phyloP scores from a whole-genome alignment of 768 basidiomycete genomes.

The Rhizopogon rudus region DNA sequence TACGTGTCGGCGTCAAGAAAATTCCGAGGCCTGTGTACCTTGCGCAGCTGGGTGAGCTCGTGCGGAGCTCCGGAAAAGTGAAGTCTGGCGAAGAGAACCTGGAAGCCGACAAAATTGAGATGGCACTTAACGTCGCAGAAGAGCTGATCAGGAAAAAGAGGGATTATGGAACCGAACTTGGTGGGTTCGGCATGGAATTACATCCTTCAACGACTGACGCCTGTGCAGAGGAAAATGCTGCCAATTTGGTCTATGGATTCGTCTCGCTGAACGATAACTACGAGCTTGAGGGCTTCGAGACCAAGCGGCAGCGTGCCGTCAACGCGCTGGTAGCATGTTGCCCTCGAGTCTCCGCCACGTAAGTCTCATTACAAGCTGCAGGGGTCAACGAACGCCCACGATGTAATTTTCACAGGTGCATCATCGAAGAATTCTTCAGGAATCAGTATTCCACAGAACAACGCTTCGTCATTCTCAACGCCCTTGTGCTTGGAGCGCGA shows the following conservation, averaged over 20 bases:
- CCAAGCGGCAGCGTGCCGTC: constrained; percentile 69
- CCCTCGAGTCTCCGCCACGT: constrained; percentile 80
- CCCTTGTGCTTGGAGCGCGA: constrained; percentile 79
- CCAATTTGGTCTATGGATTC: constrained; percentile 70
- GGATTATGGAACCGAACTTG: constrained; percentile 83
- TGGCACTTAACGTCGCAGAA: constrained; percentile 77
- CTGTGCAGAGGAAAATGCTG: constrained; percentile 82
- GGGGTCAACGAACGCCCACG: not conserved
- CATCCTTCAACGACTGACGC: not conserved
- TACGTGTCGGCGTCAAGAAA: constrained; percentile 66
- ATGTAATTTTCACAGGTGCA: constrained; percentile 40
- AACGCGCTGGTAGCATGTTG: constrained; percentile 78
- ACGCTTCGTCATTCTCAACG: constrained; percentile 79
- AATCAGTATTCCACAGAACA: constrained; percentile 89
- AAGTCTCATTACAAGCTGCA: constrained; percentile 22
- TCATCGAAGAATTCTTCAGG: constrained; percentile 92
- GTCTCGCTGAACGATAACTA: constrained; percentile 78
- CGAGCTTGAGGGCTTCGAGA: constrained; percentile 75
- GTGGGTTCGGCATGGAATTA: constrained; percentile 31
- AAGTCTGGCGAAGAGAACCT: constrained; percentile 51
- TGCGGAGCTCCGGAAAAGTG: constrained; percentile 55
- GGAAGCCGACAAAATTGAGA: constrained; percentile 73
- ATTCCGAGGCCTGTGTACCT: constrained; percentile 86
- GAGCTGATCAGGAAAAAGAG: constrained; percentile 80
- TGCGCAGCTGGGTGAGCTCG: constrained; percentile 71